phyloP scores from a whole-genome alignment of 2,329 filamentous ascomycete genomes.

The Cercospora sesami region DNA sequence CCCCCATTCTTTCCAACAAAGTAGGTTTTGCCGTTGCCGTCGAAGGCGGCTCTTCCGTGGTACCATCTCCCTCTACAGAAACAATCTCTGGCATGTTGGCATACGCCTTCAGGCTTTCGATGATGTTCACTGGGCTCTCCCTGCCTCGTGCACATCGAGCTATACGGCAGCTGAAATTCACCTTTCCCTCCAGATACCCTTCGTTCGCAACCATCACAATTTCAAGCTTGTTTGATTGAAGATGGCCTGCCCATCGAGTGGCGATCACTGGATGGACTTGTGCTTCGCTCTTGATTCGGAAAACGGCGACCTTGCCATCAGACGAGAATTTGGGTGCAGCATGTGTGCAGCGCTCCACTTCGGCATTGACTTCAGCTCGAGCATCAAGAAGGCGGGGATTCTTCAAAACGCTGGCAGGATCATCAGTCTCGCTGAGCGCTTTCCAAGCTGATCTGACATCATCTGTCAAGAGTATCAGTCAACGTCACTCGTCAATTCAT shows the following conservation, averaged over 20 bases:
- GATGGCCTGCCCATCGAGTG: conserved; percentile 63
- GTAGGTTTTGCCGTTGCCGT: conserved; percentile 24
- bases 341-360: conserved; percentile 63
- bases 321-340: conserved; percentile 63
- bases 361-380: conserved; percentile 59
- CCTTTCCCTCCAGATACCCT: conserved; percentile 62
- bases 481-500: not conserved
- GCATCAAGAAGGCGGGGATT: conserved; percentile 56
- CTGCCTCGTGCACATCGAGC: conserved; percentile 56
- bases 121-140: conserved; percentile 63
- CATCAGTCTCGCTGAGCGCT: conserved; percentile 53
- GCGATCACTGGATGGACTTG: conserved; percentile 69
- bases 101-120: conserved; percentile 56
- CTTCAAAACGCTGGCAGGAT: conserved; percentile 54
- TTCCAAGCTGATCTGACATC: conserved; percentile 63
- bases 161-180: conserved; percentile 68
- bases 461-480: conserved; percentile 31
- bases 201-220: conserved; percentile 68
- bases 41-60: not conserved
- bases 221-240: conserved; percentile 60
- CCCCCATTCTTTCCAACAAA: conserved; percentile 55
- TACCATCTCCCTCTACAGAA: conserved; percentile 37
- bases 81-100: conserved; percentile 41
- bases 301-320: conserved; percentile 63
- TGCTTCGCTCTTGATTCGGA: conserved; percentile 60